Evolutionary conservation across 345 rosid genomes (phyloP).

Genomic region (Carallia pectinifolia): DNA sequence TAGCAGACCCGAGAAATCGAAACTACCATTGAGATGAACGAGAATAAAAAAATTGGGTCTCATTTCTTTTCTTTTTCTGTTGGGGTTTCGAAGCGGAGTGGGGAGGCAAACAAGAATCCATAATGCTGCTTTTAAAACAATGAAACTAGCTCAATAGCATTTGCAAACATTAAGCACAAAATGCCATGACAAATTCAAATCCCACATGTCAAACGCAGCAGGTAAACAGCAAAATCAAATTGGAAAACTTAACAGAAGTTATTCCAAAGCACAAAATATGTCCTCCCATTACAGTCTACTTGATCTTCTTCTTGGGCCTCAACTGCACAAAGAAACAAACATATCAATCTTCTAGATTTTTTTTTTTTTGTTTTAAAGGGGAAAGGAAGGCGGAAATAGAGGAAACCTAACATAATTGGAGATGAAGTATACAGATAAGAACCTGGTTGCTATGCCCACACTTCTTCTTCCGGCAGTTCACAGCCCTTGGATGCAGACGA

Average conservation of each 20-base stretch:
- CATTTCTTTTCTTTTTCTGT: no score
- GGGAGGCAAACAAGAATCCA: no score
- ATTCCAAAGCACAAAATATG: no score
- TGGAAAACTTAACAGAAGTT: not conserved
- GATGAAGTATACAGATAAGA: not conserved
- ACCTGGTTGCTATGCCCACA: conserved; percentile 44
- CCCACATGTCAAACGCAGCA: not conserved
- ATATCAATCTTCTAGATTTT: not conserved
- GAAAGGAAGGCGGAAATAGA: not conserved
- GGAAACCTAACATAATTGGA: not conserved
- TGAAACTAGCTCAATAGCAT: not conserved
- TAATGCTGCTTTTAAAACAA: no score
- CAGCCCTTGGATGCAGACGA: conserved; percentile 38
- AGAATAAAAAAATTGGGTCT: no score
- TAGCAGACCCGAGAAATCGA: no score
- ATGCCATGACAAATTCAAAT: not conserved
- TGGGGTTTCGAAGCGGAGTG: no score
- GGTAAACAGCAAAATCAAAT: not conserved
- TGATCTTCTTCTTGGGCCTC: conserved; percentile 43
- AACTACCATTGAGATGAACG: no score
- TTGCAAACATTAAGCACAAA: not conserved
- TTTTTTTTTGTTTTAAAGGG: no score
- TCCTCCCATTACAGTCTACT: conserved; percentile 11
- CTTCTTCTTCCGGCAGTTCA: conserved; percentile 37
- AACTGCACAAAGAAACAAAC: conserved; percentile 9